Percentiles rank a stretch among this genome's conserved stretches.
Evolutionary conservation across 768 basidiomycete genomes (phyloP).

Genomic region (Krasilnikovozyma curviuscula): DNA sequence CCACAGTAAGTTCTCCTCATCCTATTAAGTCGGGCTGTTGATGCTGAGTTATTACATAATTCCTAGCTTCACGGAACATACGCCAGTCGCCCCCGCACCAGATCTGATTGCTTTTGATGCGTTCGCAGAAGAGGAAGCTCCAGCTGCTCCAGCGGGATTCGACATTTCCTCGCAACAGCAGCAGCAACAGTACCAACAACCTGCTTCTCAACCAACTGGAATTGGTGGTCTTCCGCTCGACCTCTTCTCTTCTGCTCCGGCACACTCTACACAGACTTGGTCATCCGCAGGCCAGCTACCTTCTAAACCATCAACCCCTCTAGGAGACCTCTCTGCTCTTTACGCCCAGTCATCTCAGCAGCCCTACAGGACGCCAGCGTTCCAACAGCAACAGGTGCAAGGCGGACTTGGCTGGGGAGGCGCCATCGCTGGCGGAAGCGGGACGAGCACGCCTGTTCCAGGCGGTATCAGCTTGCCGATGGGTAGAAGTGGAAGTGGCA

Average conservation of each 20-base stretch:
- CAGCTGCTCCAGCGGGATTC: not conserved
- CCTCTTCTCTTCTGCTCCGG: constrained; percentile 19
- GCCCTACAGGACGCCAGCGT: no score
- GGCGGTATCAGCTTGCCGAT: no score
- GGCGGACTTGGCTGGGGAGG: no score
- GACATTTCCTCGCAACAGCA: not conserved
- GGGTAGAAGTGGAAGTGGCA: no score
- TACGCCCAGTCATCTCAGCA: constrained; percentile 6
- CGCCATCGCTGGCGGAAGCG: no score
- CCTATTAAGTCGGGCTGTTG: no score
- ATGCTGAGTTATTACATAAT: not conserved
- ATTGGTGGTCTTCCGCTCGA: constrained; percentile 24
- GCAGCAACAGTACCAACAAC: not conserved
- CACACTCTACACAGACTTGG: constrained; percentile 10
- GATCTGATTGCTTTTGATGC: constrained; percentile 28
- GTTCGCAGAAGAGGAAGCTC: constrained; percentile 25
- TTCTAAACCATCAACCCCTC: constrained; percentile 2
- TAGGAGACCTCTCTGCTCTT: constrained; percentile 4
- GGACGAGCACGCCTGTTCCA: no score
- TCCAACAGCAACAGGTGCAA: no score
- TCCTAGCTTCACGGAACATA: not conserved
- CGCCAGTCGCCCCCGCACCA: constrained; percentile 7
- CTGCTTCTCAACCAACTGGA: constrained; percentile 14
- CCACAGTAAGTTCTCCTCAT: no score
- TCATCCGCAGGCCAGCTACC: constrained; percentile 1